Evolutionary conservation across 352 stramenopile species (phyloP).

Genomic region (Pythium volutum): DNA sequence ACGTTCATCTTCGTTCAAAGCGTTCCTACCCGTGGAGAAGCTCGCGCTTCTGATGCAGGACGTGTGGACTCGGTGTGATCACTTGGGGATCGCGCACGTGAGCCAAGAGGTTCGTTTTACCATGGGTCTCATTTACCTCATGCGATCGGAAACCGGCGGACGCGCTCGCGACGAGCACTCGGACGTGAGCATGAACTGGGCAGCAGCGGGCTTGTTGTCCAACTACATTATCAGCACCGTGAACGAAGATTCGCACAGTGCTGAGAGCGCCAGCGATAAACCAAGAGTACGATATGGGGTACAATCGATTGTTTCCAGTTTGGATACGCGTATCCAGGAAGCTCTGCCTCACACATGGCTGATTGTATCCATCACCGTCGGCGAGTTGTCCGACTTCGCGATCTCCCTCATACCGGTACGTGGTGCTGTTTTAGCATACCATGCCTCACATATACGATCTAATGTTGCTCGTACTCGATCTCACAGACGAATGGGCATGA

Average conservation of each 20-base stretch:
- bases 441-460: background rate
- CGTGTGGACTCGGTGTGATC: slow-evolving; percentile 36
- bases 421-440: background rate
- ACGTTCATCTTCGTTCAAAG: slow-evolving; percentile 27
- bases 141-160: slow-evolving; percentile 28
- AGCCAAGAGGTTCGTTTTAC: slow-evolving; percentile 40
- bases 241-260: background rate
- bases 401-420: slow-evolving; percentile 22
- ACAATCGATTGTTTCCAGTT: background rate
- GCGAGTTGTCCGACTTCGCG: slow-evolving; percentile 6
- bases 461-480: background rate
- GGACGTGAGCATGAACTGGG: slow-evolving; percentile 8
- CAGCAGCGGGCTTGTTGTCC: slow-evolving; percentile 8
- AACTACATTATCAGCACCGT: slow-evolving; percentile 4
- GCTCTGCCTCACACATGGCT: slow-evolving; percentile 13
- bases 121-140: slow-evolving; percentile 48
- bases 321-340: background rate
- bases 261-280: background rate
- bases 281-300: background rate
- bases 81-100: slow-evolving; percentile 43
- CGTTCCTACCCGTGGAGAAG: slow-evolving; percentile 34
- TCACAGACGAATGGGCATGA: slow-evolving; percentile 37
- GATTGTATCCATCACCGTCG: slow-evolving; percentile 18
- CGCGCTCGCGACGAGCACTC: background rate
- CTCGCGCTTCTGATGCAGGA: slow-evolving; percentile 42